Percentiles rank a stretch among this genome's conserved stretches.
These are phyloP conservation scores for Wakefieldia striispora DNA, from an alignment of 768 basidiomycete species.

Conservation along the genomic window DNA sequence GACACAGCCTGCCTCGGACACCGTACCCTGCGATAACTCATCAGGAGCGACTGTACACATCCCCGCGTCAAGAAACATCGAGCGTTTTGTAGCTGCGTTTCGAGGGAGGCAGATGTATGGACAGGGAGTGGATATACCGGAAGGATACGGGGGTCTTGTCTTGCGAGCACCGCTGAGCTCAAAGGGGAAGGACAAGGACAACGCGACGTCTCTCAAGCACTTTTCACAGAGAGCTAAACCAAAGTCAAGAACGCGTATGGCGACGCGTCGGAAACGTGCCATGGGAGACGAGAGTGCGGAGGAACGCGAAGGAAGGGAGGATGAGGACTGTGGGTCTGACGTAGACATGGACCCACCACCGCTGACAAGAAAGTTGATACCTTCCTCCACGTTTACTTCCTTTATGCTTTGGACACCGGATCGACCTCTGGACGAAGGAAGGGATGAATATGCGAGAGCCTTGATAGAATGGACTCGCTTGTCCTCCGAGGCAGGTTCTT, in stretches of 20 bases:
- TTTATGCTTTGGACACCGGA: slow-evolving; percentile 80
- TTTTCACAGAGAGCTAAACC: slow-evolving; percentile 5
- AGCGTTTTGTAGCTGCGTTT: slow-evolving; percentile 57
- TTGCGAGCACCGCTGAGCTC: slow-evolving; percentile 35
- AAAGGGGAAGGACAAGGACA: slow-evolving; percentile 16
- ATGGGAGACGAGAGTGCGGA: slow-evolving; percentile 30
- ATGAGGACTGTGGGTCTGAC: slow-evolving; percentile 15
- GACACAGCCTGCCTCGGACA: slow-evolving; percentile 10
- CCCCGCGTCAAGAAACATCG: not conserved
- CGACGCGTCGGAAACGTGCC: slow-evolving; percentile 23
- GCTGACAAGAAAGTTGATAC: slow-evolving; percentile 37
- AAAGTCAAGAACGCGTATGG: slow-evolving; percentile 11
- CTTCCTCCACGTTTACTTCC: slow-evolving; percentile 56
- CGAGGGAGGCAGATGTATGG: slow-evolving; percentile 76
- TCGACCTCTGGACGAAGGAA: slow-evolving; percentile 61
- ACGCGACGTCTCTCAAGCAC: not conserved
- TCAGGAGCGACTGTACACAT: not conserved
- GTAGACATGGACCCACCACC: not conserved
- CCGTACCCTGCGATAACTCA: not conserved
- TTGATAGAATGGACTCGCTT: slow-evolving; percentile 71
- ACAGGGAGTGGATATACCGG: slow-evolving; percentile 55
- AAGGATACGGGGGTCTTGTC: slow-evolving; percentile 67
- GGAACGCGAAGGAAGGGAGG: slow-evolving; percentile 23
- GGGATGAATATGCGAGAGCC: slow-evolving; percentile 69
- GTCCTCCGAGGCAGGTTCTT: slow-evolving; percentile 53